Percentiles rank a stretch among this genome's conserved stretches.
Evolutionary conservation across 164 flowering plant genomes (phyloP).

Genomic region (Vitis rotundifolia): DNA sequence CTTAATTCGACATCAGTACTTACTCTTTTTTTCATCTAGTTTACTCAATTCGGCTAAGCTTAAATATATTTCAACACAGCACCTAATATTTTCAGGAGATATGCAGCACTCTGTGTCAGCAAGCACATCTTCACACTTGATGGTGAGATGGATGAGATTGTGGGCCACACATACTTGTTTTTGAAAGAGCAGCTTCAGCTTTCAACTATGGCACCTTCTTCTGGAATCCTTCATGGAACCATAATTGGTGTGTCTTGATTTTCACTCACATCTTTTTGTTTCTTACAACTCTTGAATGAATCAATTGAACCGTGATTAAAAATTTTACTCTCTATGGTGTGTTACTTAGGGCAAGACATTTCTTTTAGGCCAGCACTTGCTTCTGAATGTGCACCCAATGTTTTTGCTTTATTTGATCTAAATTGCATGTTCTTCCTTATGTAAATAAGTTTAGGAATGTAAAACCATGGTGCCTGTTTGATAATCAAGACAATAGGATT

Average conservation of each 20-base stretch:
- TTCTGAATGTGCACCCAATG: too few species aligned
- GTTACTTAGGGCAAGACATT: too few species aligned
- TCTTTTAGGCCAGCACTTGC: too few species aligned
- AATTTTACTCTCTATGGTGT: too few species aligned
- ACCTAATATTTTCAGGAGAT: conserved; percentile 53
- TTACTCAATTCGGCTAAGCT: not conserved
- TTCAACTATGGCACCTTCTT: conserved; percentile 55
- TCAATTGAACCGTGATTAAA: not conserved
- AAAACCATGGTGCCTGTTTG: not conserved
- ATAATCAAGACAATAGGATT: not conserved
- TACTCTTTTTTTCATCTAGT: not conserved
- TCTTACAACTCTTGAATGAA: not conserved
- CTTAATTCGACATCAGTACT: too few species aligned
- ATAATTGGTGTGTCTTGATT: conserved; percentile 55
- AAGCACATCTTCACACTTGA: conserved; percentile 47
- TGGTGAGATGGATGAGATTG: conserved; percentile 69
- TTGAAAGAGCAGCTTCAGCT: conserved; percentile 79
- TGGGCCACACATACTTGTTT: conserved; percentile 73
- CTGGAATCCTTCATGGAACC: conserved; percentile 79
- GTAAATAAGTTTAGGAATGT: too few species aligned
- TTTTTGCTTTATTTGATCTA: too few species aligned
- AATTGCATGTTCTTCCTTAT: too few species aligned
- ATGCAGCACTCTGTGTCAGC: conserved; percentile 60
- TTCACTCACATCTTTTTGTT: not conserved
- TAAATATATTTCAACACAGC: not conserved